A percentile compares a stretch with the other conserved stretches of the same genome.
These are phyloP conservation scores for Arabidopsis hybrid DNA, from an alignment of 441 rosid species.

Conservation along the genomic window DNA sequence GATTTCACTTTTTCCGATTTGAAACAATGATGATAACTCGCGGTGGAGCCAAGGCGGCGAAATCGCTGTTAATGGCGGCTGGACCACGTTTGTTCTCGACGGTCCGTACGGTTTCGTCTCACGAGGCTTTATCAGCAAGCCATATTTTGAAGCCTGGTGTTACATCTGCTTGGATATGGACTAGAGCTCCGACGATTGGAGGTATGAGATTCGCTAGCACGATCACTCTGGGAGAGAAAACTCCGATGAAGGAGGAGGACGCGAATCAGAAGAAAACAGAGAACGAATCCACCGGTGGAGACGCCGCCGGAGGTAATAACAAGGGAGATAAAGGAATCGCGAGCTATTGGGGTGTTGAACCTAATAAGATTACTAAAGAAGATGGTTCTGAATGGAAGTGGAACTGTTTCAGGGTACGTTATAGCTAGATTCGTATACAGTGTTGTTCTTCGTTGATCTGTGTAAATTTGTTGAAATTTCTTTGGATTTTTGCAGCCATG, in stretches of 20 bases:
- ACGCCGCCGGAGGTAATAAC: conserved; percentile 58
- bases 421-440: background rate
- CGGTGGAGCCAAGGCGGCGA: conserved; percentile 40
- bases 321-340: conserved; percentile 47
- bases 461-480: background rate
- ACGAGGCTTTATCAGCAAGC: conserved; percentile 23
- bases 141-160: conserved; percentile 18
- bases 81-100: conserved; percentile 43
- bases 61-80: conserved; percentile 36
- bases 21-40: conserved; percentile 44
- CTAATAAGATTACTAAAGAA: conserved; percentile 60
- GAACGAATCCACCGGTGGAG: conserved; percentile 25
- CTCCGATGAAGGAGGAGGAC: background rate
- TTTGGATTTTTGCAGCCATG: conserved; percentile 56
- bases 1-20: background rate
- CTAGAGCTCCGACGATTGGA: conserved; percentile 36
- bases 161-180: conserved; percentile 17
- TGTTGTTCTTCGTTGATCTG: background rate
- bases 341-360: conserved; percentile 81
- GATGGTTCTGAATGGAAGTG: conserved; percentile 86
- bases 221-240: conserved; percentile 45
- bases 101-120: conserved; percentile 16
- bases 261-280: conserved; percentile 40
- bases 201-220: conserved; percentile 45
- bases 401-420: conserved; percentile 72